These are phyloP conservation scores for Ogataea corticis DNA, from an alignment of 805 yeast species.

Conservation along the genomic window DNA sequence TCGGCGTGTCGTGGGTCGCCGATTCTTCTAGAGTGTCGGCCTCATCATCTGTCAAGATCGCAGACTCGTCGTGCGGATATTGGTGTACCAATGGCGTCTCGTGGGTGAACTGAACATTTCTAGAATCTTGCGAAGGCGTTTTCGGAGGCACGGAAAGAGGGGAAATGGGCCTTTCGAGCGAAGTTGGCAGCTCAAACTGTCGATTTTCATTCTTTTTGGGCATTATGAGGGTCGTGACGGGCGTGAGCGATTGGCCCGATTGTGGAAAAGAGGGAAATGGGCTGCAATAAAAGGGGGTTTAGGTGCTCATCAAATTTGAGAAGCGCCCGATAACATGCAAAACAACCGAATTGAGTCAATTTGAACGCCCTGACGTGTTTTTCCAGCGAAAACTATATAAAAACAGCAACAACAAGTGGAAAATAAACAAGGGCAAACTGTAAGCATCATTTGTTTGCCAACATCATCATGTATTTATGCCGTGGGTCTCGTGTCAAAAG, in stretches of 20 bases:
- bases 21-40: constrained; percentile 1
- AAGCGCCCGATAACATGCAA: too few relatives aligned
- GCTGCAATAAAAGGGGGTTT: too few relatives aligned
- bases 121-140: constrained; percentile 1
- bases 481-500: neutral
- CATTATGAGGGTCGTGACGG: too few relatives aligned
- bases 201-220: neutral
- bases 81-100: constrained; percentile 19
- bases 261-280: too few relatives aligned
- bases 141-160: constrained; percentile 17
- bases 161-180: constrained; percentile 17
- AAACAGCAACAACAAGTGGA: too few relatives aligned
- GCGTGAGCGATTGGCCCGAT: too few relatives aligned
- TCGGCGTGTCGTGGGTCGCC: neutral
- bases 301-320: too few relatives aligned
- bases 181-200: neutral
- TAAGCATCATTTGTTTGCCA: neutral
- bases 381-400: too few relatives aligned
- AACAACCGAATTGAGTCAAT: too few relatives aligned
- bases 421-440: neutral
- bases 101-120: constrained; percentile 24
- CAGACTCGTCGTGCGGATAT: constrained; percentile 15
- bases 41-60: constrained; percentile 26
- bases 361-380: too few relatives aligned
- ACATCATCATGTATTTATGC: neutral